Conservation (phyloP, 495 filamentous ascomycete species). For the Schizothecium vesticola region DNA sequence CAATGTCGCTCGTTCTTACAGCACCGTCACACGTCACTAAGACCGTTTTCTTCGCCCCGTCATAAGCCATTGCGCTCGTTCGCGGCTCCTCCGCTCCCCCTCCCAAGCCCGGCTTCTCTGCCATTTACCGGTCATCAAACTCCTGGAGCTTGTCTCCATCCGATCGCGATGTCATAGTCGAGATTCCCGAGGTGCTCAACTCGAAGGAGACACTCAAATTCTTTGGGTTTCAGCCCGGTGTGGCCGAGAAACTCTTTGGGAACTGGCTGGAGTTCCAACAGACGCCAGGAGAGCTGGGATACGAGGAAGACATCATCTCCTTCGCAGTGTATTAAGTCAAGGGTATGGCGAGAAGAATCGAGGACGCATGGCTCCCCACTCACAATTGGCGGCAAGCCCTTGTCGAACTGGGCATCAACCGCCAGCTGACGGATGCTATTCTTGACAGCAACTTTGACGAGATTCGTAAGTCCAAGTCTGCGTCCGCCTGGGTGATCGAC, state of each 20-base stretch:
- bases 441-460: neutral
- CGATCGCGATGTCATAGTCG: slow-evolving; percentile 6
- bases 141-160: slow-evolving; percentile 1
- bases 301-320: slow-evolving; percentile 7
- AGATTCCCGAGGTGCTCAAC: slow-evolving; percentile 12
- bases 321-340: slow-evolving; percentile 6
- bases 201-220: slow-evolving; percentile 10
- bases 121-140: neutral
- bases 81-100: slow-evolving; percentile 1
- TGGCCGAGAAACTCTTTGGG: slow-evolving; percentile 3
- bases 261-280: slow-evolving; percentile 8
- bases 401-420: slow-evolving; percentile 3
- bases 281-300: slow-evolving; percentile 10
- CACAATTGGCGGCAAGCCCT: slow-evolving; percentile 2
- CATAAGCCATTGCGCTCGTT: neutral
- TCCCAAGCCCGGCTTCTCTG: neutral
- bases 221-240: slow-evolving; percentile 4
- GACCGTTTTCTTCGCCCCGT: no score
- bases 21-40: no score
- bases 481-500: slow-evolving; percentile 2
- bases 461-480: slow-evolving; percentile 2
- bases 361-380: slow-evolving; percentile 1
- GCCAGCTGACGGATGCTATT: slow-evolving; percentile 1
- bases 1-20: no score
- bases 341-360: neutral